Evolutionary conservation across 129 eudicot species (phyloP).

Genomic region (Saussurea involucrata): DNA sequence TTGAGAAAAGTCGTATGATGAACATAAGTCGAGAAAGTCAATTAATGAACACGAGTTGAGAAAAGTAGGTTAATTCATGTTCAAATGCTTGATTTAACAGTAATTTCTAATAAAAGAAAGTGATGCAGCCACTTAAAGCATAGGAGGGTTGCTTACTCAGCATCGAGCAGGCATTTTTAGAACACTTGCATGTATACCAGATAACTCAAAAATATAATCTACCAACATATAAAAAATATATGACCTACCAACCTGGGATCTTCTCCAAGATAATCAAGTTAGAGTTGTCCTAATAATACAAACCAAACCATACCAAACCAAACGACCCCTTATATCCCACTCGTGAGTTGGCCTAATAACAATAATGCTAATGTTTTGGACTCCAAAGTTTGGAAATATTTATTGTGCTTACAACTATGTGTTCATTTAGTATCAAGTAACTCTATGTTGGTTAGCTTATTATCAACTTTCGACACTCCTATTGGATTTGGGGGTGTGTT

Average conservation of each 20-base stretch:
- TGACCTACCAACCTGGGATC: background rate
- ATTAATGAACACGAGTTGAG: background rate
- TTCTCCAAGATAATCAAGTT: background rate
- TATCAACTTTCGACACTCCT: background rate
- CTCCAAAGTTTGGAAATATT: background rate
- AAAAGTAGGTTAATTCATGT: background rate
- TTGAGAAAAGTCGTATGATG: background rate
- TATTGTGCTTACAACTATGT: background rate
- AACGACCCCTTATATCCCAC: background rate
- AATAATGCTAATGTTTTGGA: background rate
- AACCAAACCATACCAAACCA: background rate
- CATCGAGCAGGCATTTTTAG: background rate
- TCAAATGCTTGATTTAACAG: background rate
- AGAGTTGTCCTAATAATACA: background rate
- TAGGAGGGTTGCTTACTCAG: background rate
- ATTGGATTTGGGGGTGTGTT: background rate
- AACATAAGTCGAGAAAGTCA: background rate
- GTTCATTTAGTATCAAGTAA: background rate
- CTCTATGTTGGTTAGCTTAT: background rate
- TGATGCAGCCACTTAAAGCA: background rate
- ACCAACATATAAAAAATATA: background rate
- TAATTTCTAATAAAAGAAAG: background rate
- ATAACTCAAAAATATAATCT: background rate
- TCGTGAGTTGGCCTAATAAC: background rate
- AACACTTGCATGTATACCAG: background rate